Evolutionary conservation across 2,329 filamentous ascomycete species (phyloP).

Genomic region (Scedosporium dehoogii): DNA sequence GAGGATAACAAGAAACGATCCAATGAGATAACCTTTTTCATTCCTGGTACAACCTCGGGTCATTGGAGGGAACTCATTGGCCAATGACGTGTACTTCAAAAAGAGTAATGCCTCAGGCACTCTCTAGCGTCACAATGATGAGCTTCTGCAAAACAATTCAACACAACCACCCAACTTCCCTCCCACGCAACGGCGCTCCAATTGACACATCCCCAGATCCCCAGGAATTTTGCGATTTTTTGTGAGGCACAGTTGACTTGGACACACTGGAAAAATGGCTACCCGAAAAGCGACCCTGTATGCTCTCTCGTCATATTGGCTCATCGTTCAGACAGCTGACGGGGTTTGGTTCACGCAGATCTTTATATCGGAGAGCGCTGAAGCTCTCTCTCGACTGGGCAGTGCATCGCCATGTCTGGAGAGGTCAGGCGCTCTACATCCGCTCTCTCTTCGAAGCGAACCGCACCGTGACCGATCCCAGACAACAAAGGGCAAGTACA

Average conservation of each 20-base stretch:
- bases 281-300: slow-evolving; percentile 41
- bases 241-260: too few species aligned
- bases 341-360: slow-evolving; percentile 28
- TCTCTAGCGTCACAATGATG: neutral
- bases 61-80: neutral
- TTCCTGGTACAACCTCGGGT: slow-evolving; percentile 3
- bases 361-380: slow-evolving; percentile 82
- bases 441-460: slow-evolving; percentile 93
- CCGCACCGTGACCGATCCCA: slow-evolving; percentile 69
- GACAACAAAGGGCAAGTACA: slow-evolving; percentile 66
- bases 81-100: neutral
- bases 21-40: neutral
- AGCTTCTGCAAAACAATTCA: neutral
- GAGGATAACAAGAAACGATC: neutral
- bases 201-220: too few species aligned
- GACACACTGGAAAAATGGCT: slow-evolving; percentile 24
- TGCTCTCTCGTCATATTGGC: neutral
- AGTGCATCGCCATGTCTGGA: slow-evolving; percentile 86
- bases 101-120: neutral
- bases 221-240: too few species aligned
- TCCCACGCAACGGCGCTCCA: neutral
- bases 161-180: neutral
- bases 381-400: slow-evolving; percentile 95
- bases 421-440: slow-evolving; percentile 92
- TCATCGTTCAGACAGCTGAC: neutral